Evolutionary conservation across 495 filamentous ascomycete genomes (phyloP).

Genomic region (Aspergillus panamensis): DNA sequence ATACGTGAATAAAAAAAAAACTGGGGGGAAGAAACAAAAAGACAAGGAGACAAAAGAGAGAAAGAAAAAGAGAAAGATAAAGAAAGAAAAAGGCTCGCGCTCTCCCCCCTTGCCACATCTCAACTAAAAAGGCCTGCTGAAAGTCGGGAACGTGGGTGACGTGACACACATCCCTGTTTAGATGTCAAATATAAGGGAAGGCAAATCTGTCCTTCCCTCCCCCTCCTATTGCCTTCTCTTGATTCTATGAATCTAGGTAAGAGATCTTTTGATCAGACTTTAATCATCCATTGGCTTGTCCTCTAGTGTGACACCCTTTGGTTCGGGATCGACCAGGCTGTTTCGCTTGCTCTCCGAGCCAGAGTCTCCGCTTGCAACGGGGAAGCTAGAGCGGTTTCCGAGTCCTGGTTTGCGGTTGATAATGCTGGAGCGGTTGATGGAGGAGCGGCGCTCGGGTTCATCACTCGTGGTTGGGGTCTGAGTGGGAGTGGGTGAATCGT

Average conservation of each 20-base stretch:
- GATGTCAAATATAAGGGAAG: neutral
- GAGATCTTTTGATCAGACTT: neutral
- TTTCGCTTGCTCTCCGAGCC: conserved; percentile 45
- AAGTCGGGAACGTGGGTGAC: conserved; percentile 8
- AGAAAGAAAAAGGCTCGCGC: too few relatives aligned
- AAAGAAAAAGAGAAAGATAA: neutral
- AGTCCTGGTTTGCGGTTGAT: conserved; percentile 40
- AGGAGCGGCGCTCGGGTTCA: conserved; percentile 47
- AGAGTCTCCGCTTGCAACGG: conserved; percentile 27
- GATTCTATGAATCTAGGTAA: neutral
- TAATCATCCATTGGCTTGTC: conserved; percentile 74
- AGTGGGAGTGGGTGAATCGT: conserved; percentile 41
- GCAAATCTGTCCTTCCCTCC: neutral
- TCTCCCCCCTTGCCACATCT: neutral
- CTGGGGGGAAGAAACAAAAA: conserved; percentile 5
- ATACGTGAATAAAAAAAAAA: conserved; percentile 20
- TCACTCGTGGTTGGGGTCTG: conserved; percentile 31
- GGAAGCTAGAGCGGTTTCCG: conserved; percentile 45
- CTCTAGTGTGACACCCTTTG: conserved; percentile 69
- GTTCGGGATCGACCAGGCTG: conserved; percentile 45
- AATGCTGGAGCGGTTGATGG: conserved; percentile 37
- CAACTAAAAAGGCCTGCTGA: conserved; percentile 17
- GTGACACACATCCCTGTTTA: neutral
- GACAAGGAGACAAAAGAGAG: neutral
- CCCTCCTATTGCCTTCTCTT: neutral